A percentile compares a stretch with the other conserved stretches of the same genome.
phyloP scores from a whole-genome alignment of 768 basidiomycete species.

The Trichaptum fuscoviolaceum region DNA sequence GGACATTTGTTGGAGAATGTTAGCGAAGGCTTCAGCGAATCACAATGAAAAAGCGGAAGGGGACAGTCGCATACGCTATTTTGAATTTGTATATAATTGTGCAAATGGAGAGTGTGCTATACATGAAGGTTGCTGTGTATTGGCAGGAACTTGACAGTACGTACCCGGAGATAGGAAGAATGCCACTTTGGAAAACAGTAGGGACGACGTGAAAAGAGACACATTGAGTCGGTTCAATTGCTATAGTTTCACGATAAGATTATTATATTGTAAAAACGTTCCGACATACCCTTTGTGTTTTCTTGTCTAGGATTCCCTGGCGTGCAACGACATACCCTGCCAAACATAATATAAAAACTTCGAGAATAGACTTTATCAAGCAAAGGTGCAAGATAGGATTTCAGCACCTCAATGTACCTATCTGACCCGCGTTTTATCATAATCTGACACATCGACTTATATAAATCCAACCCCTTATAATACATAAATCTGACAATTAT shows the following conservation, averaged over 20 bases:
- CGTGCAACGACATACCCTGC: constrained; percentile 79
- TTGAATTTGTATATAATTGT: too few species aligned
- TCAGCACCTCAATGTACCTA: too few species aligned
- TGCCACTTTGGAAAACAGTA: constrained; percentile 92
- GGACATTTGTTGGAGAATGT: background rate
- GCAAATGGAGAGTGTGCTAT: too few species aligned
- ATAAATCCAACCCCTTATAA: too few species aligned
- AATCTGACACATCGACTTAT: too few species aligned
- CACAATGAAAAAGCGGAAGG: too few species aligned
- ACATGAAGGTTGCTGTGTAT: too few species aligned
- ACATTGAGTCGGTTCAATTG: constrained; percentile 83
- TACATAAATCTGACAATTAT: too few species aligned
- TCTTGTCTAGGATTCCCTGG: constrained; percentile 80
- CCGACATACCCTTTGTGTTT: constrained; percentile 71
- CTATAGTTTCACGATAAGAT: constrained; percentile 26
- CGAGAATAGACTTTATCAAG: constrained; percentile 70
- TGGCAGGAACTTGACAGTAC: constrained; percentile 10
- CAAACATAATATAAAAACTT: constrained; percentile 83
- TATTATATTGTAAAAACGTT: background rate
- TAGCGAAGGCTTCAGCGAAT: background rate
- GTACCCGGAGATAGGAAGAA: constrained; percentile 80
- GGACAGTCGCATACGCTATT: too few species aligned
- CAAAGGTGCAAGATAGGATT: too few species aligned
- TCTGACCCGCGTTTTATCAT: too few species aligned
- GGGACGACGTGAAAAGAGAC: constrained; percentile 81